phyloP scores from a whole-genome alignment of 306 rosid genomes.

The Castanopsis chinensis region DNA sequence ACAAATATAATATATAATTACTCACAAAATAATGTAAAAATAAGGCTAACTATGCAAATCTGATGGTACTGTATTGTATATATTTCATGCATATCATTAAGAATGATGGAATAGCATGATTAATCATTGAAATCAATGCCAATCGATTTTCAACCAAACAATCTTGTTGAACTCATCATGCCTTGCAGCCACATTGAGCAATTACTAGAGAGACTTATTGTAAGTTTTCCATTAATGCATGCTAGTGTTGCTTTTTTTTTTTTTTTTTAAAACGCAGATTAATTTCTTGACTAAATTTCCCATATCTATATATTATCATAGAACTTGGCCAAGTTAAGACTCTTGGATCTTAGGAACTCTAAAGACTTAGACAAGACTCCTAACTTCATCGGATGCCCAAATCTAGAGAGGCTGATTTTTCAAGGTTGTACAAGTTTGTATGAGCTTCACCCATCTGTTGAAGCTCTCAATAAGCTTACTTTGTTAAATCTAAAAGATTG shows the following conservation, averaged over 20 bases:
- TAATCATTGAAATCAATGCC: slow-evolving; percentile 16
- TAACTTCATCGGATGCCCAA: neutral
- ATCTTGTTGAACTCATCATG: slow-evolving; percentile 28
- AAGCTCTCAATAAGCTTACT: slow-evolving; percentile 5
- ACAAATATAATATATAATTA: too few species aligned
- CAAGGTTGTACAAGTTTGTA: slow-evolving; percentile 15
- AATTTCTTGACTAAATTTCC: neutral
- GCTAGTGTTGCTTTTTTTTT: too few species aligned
- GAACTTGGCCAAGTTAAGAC: slow-evolving; percentile 17
- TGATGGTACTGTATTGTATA: too few species aligned
- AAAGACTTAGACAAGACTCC: slow-evolving; percentile 5
- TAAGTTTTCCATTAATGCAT: neutral
- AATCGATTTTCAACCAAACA: neutral
- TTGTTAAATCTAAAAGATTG: slow-evolving; percentile 18
- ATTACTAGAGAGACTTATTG: slow-evolving; percentile 11
- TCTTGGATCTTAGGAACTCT: slow-evolving; percentile 22
- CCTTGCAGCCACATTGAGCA: neutral
- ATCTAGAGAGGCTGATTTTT: slow-evolving; percentile 21
- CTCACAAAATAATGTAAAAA: too few species aligned
- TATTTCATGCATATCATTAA: too few species aligned
- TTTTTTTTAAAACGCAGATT: neutral
- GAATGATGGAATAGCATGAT: slow-evolving; percentile 17
- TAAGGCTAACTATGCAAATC: too few species aligned
- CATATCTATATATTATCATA: neutral
- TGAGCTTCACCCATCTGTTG: slow-evolving; percentile 14